Conservation (phyloP, 2,329 filamentous ascomycete genomes). For the Apiospora hydei region DNA sequence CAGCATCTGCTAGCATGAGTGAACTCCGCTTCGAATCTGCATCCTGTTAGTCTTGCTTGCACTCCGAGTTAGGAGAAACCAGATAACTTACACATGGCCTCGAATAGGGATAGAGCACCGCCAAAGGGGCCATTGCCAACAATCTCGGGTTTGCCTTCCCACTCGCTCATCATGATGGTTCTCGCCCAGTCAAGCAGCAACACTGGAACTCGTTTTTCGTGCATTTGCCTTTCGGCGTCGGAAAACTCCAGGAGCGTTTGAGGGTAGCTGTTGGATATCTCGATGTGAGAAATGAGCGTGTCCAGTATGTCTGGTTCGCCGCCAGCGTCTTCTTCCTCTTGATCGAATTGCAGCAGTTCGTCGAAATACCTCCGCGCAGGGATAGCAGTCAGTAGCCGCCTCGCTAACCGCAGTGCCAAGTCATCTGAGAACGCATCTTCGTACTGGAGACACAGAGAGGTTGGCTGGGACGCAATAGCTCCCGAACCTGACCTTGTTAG, state of each 20-base stretch:
- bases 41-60: slow-evolving; percentile 26
- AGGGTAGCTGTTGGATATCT: slow-evolving; percentile 56
- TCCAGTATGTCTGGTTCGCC: slow-evolving; percentile 53
- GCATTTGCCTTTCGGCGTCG: slow-evolving; percentile 58
- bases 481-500: slow-evolving; percentile 56
- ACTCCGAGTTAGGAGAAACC: not conserved
- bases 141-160: slow-evolving; percentile 79
- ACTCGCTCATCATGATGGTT: slow-evolving; percentile 77
- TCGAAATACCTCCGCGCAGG: slow-evolving; percentile 59
- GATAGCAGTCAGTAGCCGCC: slow-evolving; percentile 65
- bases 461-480: slow-evolving; percentile 53
- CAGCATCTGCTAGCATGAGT: slow-evolving; percentile 70
- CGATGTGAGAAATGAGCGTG: slow-evolving; percentile 60
- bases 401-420: slow-evolving; percentile 65
- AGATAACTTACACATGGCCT: slow-evolving; percentile 70
- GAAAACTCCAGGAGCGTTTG: slow-evolving; percentile 57
- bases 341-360: slow-evolving; percentile 49
- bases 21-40: slow-evolving; percentile 67
- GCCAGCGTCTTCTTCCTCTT: slow-evolving; percentile 41
- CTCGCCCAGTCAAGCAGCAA: slow-evolving; percentile 75
- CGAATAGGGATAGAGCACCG: slow-evolving; percentile 77
- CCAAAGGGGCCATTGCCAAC: slow-evolving; percentile 75
- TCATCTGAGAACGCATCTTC: slow-evolving; percentile 69
- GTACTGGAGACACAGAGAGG: slow-evolving; percentile 63
- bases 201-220: slow-evolving; percentile 64